Conservation (phyloP, 129 eudicot genomes). For the Escallonia rubra region DNA sequence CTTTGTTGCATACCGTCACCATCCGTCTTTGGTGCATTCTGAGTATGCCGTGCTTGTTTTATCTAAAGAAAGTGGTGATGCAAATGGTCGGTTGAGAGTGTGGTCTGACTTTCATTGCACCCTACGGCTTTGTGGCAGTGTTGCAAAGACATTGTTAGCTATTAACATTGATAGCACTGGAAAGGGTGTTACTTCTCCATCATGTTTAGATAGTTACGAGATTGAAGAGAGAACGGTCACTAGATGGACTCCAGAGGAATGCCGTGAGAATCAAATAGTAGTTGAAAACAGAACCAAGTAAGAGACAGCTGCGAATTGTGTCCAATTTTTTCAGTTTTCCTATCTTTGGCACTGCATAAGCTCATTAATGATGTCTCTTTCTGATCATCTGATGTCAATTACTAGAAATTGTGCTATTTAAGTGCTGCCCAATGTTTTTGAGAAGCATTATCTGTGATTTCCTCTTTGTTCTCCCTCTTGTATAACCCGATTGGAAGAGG, state of each 20-base stretch:
- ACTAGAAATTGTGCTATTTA: too few relatives aligned
- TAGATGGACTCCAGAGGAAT: constrained; percentile 73
- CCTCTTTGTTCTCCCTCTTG: too few relatives aligned
- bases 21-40: constrained; percentile 65
- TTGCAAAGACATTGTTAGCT: constrained; percentile 70
- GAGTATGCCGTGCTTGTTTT: constrained; percentile 63
- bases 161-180: constrained; percentile 32
- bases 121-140: constrained; percentile 72
- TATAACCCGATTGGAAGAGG: too few relatives aligned
- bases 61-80: constrained; percentile 16
- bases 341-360: too few relatives aligned
- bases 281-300: constrained; percentile 5
- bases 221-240: constrained; percentile 64
- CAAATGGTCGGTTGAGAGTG: constrained; percentile 54
- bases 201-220: constrained; percentile 39
- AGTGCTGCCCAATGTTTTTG: too few relatives aligned
- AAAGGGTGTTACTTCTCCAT: constrained; percentile 15
- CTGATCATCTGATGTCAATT: too few relatives aligned
- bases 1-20: constrained; percentile 81
- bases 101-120: constrained; percentile 87
- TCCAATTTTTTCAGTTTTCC: not conserved
- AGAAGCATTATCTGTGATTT: too few relatives aligned
- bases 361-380: too few relatives aligned
- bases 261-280: constrained; percentile 37
- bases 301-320: not conserved